Percentiles rank a stretch among this genome's conserved stretches.
Conservation (phyloP, 2,329 filamentous ascomycete species). For the Coniochaeta sp. region DNA sequence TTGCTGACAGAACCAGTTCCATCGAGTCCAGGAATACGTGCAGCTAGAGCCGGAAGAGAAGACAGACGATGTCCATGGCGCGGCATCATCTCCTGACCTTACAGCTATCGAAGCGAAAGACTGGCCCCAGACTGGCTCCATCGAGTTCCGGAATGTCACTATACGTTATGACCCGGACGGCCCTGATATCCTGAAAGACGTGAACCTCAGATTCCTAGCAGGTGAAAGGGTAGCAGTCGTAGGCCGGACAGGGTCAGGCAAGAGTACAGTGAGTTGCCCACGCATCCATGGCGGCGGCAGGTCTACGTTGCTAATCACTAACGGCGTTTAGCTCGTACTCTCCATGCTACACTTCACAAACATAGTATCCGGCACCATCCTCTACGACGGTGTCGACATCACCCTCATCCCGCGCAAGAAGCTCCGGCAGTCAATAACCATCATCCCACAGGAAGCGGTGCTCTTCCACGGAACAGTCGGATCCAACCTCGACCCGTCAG, state of each 20-base stretch:
- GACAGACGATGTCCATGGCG: conserved; percentile 1
- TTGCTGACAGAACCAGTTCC: conserved; percentile 10
- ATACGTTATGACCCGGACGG: conserved; percentile 18
- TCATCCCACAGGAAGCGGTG: conserved; percentile 31
- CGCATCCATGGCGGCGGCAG: background rate
- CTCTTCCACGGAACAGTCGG: conserved; percentile 28
- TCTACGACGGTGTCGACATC: conserved; percentile 27
- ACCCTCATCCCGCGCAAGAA: conserved; percentile 20
- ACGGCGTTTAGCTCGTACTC: conserved; percentile 13
- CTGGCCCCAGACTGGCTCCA: conserved; percentile 18
- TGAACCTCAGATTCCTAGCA: conserved; percentile 26
- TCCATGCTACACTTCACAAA: conserved; percentile 27
- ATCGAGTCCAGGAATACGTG: conserved; percentile 22
- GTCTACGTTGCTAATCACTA: background rate
- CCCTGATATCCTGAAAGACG: conserved; percentile 18
- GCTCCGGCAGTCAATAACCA: conserved; percentile 26
- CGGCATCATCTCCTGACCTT: background rate
- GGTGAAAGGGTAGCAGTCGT: conserved; percentile 60
- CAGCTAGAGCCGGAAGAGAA: conserved; percentile 19
- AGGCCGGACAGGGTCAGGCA: conserved; percentile 60
- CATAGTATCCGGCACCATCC: conserved; percentile 21
- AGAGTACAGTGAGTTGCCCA: conserved; percentile 40
- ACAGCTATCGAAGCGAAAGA: background rate
- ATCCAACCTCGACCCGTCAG: conserved; percentile 58
- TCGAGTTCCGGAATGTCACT: conserved; percentile 20